Percentiles rank a stretch among this genome's conserved stretches.
phyloP scores from a whole-genome alignment of 2,329 filamentous ascomycete species.

The Zymoseptoria brevis region DNA sequence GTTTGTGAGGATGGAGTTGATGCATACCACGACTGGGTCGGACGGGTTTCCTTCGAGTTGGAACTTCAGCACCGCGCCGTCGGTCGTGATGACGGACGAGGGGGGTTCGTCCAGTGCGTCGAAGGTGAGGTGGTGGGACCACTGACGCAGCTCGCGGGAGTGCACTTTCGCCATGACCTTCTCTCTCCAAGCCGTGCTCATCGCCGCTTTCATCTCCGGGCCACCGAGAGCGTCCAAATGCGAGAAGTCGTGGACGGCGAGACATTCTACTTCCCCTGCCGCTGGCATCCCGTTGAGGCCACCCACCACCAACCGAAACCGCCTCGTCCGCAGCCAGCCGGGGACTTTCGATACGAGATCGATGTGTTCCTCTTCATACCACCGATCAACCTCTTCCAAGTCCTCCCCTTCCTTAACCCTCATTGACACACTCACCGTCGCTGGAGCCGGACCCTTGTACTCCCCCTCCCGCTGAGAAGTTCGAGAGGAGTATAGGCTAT shows the following conservation, averaged over 20 bases:
- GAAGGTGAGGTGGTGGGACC: constrained; percentile 72
- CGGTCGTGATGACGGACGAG: constrained; percentile 61
- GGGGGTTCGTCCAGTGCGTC: constrained; percentile 53
- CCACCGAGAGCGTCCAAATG: constrained; percentile 59
- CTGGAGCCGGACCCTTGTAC: constrained; percentile 15
- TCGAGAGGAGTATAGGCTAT: constrained; percentile 48
- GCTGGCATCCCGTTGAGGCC: constrained; percentile 40
- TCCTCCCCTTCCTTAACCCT: constrained; percentile 38
- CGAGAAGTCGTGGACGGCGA: constrained; percentile 66
- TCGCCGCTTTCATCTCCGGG: constrained; percentile 55
- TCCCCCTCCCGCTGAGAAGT: no score
- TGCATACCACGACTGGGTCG: constrained; percentile 66
- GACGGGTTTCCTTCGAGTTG: constrained; percentile 63
- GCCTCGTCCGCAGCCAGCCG: constrained; percentile 68
- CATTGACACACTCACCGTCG: constrained; percentile 20
- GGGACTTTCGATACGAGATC: constrained; percentile 63
- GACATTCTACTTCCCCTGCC: constrained; percentile 47
- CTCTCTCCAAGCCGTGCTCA: constrained; percentile 53
- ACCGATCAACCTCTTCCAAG: constrained; percentile 57
- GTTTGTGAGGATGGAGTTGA: constrained; percentile 73
- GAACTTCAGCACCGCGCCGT: constrained; percentile 64
- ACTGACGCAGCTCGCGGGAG: constrained; percentile 49
- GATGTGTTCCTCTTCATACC: constrained; percentile 70
- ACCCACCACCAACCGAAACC: constrained; percentile 60
- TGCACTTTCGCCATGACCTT: constrained; percentile 54